Conservation (phyloP, 768 basidiomycete genomes). For the Psilocybe cubensis region DNA sequence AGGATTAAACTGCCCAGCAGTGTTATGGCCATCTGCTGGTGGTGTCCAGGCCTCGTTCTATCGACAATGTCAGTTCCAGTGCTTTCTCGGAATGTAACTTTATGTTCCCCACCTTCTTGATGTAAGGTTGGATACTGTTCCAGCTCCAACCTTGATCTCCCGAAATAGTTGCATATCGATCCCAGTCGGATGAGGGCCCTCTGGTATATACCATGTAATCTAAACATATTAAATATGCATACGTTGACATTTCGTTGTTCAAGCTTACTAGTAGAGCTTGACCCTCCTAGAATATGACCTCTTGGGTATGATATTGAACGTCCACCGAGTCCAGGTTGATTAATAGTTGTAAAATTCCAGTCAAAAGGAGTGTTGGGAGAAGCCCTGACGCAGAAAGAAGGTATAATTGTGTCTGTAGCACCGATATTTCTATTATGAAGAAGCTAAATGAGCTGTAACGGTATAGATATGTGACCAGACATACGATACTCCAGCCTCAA, state of each 20-base stretch:
- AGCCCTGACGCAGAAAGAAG: not conserved
- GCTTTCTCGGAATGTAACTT: no score
- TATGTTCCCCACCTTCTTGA: slow-evolving; percentile 27
- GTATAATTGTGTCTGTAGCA: not conserved
- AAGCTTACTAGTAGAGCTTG: slow-evolving; percentile 21
- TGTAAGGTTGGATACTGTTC: slow-evolving; percentile 25
- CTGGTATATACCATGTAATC: slow-evolving; percentile 31
- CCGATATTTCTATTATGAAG: no score
- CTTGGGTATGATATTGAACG: slow-evolving; percentile 21
- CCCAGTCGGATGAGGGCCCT: slow-evolving; percentile 46
- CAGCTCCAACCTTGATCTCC: slow-evolving; percentile 52
- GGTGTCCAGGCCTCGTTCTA: not conserved
- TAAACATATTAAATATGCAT: not conserved
- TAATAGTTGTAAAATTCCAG: slow-evolving; percentile 34
- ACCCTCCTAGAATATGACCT: slow-evolving; percentile 33
- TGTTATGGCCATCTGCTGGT: slow-evolving; percentile 23
- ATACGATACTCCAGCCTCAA: slow-evolving; percentile 61
- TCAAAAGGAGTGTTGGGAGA: slow-evolving; percentile 21
- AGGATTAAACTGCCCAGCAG: slow-evolving; percentile 33
- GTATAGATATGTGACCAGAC: no score
- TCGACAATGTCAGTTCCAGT: no score
- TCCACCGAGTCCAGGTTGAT: slow-evolving; percentile 25
- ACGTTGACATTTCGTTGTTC: not conserved
- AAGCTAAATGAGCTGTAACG: no score
- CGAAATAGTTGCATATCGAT: slow-evolving; percentile 49